Conservation (phyloP, 2,329 filamentous ascomycete genomes). For the Diaporthe helianthi region DNA sequence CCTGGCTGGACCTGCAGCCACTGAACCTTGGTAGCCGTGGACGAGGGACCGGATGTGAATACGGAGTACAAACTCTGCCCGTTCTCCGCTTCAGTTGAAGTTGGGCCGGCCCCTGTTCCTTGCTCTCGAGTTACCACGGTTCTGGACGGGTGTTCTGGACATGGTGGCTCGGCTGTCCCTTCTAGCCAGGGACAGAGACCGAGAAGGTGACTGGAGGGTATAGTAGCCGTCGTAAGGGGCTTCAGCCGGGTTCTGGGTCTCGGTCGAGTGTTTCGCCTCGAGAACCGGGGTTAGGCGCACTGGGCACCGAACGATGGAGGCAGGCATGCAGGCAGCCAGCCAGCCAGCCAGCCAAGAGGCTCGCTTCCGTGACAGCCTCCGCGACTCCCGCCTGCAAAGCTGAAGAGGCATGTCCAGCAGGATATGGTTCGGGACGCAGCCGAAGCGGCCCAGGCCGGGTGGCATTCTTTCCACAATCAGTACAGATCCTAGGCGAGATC, state of each 20-base stretch:
- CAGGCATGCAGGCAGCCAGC: too few relatives aligned
- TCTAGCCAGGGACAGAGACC: slow-evolving; percentile 9
- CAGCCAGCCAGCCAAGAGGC: slow-evolving; percentile 18
- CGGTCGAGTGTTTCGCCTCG: slow-evolving; percentile 20
- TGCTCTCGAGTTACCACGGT: slow-evolving; percentile 12
- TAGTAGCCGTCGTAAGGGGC: background rate
- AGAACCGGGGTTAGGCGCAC: background rate
- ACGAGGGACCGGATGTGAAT: slow-evolving; percentile 1
- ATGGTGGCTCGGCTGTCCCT: slow-evolving; percentile 4
- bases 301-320: slow-evolving; percentile 11
- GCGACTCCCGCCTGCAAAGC: background rate
- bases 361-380: slow-evolving; percentile 15
- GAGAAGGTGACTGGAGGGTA: background rate
- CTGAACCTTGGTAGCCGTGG: slow-evolving; percentile 9
- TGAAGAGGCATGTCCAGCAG: background rate
- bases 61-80: slow-evolving; percentile 1
- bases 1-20: slow-evolving; percentile 23
- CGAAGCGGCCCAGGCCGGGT: slow-evolving; percentile 10
- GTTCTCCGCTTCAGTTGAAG: background rate
- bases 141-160: background rate
- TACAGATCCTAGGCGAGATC: slow-evolving; percentile 13
- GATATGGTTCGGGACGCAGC: slow-evolving; percentile 11
- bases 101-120: slow-evolving; percentile 10
- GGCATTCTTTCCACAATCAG: background rate
- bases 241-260: slow-evolving; percentile 11